These are phyloP conservation scores for Brettanomyces anomalus DNA, from an alignment of 805 yeast genomes.

Conservation along the genomic window DNA sequence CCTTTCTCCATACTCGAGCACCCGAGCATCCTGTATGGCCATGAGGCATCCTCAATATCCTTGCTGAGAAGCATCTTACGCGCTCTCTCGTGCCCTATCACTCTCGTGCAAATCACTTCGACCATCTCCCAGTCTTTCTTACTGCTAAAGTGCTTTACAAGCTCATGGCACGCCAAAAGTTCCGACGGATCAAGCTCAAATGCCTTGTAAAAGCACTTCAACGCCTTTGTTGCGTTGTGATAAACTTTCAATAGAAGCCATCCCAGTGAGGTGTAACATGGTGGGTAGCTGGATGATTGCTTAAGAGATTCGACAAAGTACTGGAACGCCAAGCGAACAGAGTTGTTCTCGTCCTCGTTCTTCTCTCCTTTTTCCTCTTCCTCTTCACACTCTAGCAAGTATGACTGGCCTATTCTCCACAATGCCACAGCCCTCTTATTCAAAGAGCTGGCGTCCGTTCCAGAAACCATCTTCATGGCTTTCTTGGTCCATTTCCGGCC, in stretches of 20 bases:
- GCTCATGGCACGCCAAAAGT: constrained; percentile 58
- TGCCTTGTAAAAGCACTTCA: constrained; percentile 81
- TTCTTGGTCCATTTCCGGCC: constrained; percentile 46
- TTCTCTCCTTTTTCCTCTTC: too few species aligned
- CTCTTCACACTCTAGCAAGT: constrained; percentile 27
- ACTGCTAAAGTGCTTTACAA: constrained; percentile 62
- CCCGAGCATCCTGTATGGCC: constrained; percentile 91
- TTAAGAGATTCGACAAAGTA: constrained; percentile 54
- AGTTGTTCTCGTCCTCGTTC: constrained; percentile 22
- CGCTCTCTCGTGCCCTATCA: constrained; percentile 56
- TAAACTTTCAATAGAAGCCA: constrained; percentile 51
- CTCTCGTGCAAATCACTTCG: constrained; percentile 57
- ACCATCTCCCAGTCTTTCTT: constrained; percentile 79
- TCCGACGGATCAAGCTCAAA: constrained; percentile 80
- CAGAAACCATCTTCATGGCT: constrained; percentile 36
- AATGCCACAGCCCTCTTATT: constrained; percentile 50
- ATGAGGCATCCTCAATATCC: constrained; percentile 33
- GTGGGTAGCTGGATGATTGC: constrained; percentile 55
- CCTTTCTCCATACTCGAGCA: constrained; percentile 63
- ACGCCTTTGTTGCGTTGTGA: constrained; percentile 58
- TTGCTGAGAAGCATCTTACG: constrained; percentile 35
- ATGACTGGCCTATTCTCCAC: constrained; percentile 72
- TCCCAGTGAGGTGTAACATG: constrained; percentile 79
- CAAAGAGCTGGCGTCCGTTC: constrained; percentile 41
- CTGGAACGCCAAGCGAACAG: constrained; percentile 37